A percentile compares a stretch with the other conserved stretches of the same genome.
phyloP scores from a whole-genome alignment of 2,329 filamentous ascomycete species.

The Pyricularia pennisetigena region DNA sequence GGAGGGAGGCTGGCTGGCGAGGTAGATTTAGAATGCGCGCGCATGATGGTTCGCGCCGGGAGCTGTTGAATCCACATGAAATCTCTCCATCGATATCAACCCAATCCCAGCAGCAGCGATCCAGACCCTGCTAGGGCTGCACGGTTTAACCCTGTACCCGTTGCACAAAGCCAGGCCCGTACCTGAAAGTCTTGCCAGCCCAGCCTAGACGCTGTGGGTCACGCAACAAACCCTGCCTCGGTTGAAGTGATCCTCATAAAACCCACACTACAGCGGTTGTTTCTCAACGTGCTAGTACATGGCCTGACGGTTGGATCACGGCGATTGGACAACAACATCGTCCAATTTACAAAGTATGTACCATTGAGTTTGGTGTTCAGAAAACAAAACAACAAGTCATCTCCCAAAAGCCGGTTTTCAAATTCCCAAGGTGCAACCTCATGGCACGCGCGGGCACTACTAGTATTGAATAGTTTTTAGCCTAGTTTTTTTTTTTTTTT shows the following conservation, averaged over 20 bases:
- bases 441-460: neutral
- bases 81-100: neutral
- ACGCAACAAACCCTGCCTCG: neutral
- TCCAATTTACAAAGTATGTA: no score
- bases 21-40: neutral
- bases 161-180: neutral
- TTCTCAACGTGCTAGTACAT: no score
- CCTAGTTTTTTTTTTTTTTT: no score
- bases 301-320: no score
- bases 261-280: no score
- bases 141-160: neutral
- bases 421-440: neutral
- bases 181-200: neutral
- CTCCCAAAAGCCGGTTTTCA: neutral
- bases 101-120: neutral
- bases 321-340: no score
- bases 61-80: neutral
- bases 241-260: no score
- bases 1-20: neutral
- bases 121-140: neutral
- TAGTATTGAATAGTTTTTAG: no score
- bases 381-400: no score
- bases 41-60: neutral
- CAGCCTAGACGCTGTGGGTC: no score
- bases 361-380: no score